Base-by-base conservation (phyloP, 2,329 filamentous ascomycete species). In the Coniochaeta pulveracea region DNA sequence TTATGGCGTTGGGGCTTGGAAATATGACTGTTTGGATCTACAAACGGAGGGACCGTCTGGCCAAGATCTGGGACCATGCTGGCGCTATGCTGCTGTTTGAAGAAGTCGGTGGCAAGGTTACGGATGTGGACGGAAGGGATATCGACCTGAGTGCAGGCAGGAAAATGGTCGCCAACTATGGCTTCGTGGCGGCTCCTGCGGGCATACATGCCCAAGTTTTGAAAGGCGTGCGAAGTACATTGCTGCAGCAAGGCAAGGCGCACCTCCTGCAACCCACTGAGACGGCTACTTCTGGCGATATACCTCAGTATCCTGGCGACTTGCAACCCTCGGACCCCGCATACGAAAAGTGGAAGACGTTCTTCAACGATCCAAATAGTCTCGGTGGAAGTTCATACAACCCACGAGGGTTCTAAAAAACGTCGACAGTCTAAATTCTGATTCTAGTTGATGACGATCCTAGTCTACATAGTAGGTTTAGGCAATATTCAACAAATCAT, bases 61-160 rank as follows among this genome's bases (percentile, higher is more conserved):
- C 61, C 8, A 75, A 76, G 51, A 56, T 69, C 1, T 76, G 70
- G 71, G 71, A 76, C 39, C 71, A 76, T 36, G 69, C 70, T 0
- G 71, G 71, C 3, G 71, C 69, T 0, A 72, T 74, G 66, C 45
- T 76, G 19, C 45, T 76, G 6, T 75, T 70, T 26, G 63, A 72
- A 38, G 71, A 76, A 46, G 56, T 64, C 2, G 71, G 71, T 1
- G 71, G 71, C 2, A 58, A 54, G 36, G 57, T 76, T 33, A 73
- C 69, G 0, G 71, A 76, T 39, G 57, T 72, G 0, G 54, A 65
- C 29, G 71, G 71, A 1, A 57, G 54, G 37, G 51, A 54, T 2
- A 65, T 75, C n/a, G 63, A 72, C 38, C 44, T 72, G 40, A 47
- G 52, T 2, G 60, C 52, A 0, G 70, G 69, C 1, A 57, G 71